A percentile compares a stretch with the other conserved stretches of the same genome.
phyloP scores from a whole-genome alignment of 352 stramenopile genomes.

The Globisporangium viniferum region DNA sequence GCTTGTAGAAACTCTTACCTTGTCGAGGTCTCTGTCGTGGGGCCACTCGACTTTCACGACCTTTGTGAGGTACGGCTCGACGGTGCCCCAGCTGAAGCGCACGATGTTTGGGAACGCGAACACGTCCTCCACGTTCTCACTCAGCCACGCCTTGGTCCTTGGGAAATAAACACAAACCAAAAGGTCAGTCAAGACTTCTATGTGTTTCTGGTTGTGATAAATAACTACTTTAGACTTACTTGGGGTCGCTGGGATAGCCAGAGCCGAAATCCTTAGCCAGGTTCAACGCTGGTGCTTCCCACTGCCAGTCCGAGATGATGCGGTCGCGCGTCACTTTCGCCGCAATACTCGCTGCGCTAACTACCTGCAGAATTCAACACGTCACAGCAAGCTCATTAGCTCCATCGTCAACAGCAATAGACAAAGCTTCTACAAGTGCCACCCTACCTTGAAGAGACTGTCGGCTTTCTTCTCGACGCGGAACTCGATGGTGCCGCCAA shows the following conservation, averaged over 20 bases:
- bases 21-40: slow-evolving; percentile 64
- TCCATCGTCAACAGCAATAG: background rate
- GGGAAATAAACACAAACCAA: background rate
- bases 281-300: slow-evolving; percentile 66
- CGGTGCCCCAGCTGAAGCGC: slow-evolving; percentile 91
- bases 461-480: slow-evolving; percentile 96
- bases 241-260: slow-evolving; percentile 92
- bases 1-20: slow-evolving; percentile 22
- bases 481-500: slow-evolving; percentile 89
- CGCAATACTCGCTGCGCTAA: slow-evolving; percentile 91
- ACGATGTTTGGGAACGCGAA: slow-evolving; percentile 93
- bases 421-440: background rate
- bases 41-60: slow-evolving; percentile 65
- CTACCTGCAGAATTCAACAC: slow-evolving; percentile 43
- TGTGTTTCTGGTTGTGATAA: background rate
- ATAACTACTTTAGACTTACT: slow-evolving; percentile 34
- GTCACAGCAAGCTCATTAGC: background rate
- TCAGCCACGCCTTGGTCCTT: slow-evolving; percentile 87
- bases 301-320: slow-evolving; percentile 88
- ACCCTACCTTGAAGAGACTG: slow-evolving; percentile 91
- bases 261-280: slow-evolving; percentile 78
- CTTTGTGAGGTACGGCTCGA: slow-evolving; percentile 54
- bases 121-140: slow-evolving; percentile 74
- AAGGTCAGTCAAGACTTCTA: slow-evolving; percentile 1
- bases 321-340: slow-evolving; percentile 93